Conservation (phyloP, 106 monocot species). For the Dioscorea zingiberensis region DNA sequence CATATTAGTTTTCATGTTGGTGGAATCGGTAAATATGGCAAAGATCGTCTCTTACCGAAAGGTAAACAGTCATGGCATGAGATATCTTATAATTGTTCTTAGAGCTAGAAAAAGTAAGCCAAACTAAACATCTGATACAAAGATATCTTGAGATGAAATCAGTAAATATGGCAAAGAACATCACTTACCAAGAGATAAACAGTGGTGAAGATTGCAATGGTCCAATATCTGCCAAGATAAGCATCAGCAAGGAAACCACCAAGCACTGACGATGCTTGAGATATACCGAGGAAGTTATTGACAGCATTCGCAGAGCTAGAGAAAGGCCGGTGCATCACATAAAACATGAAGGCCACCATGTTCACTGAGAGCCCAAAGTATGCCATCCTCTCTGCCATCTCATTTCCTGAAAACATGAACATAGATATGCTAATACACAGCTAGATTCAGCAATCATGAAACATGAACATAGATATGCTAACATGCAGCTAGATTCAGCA, state of each 20-base stretch:
- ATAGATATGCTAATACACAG: background rate
- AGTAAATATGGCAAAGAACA: too few relatives aligned
- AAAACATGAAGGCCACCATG: slow-evolving; percentile 94
- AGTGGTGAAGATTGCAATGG: slow-evolving; percentile 85
- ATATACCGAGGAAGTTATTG: slow-evolving; percentile 89
- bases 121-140: too few relatives aligned
- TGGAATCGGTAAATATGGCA: too few relatives aligned
- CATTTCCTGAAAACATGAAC: slow-evolving; percentile 50
- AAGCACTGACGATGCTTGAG: slow-evolving; percentile 82
- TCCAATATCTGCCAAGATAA: slow-evolving; percentile 97
- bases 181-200: slow-evolving; percentile 70
- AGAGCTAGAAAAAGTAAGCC: too few relatives aligned
- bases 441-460: background rate
- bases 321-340: slow-evolving; percentile 85
- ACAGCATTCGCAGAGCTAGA: slow-evolving; percentile 70
- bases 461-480: background rate
- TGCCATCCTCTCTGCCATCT: slow-evolving; percentile 95
- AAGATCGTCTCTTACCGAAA: too few relatives aligned
- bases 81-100: too few relatives aligned
- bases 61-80: too few relatives aligned
- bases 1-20: too few relatives aligned
- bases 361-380: slow-evolving; percentile 94
- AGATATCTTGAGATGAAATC: too few relatives aligned
- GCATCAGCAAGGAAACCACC: slow-evolving; percentile 95
- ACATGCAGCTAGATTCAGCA: background rate